Evolutionary conservation across 2,329 filamentous ascomycete species (phyloP).

Genomic region (Xylaria sp.): DNA sequence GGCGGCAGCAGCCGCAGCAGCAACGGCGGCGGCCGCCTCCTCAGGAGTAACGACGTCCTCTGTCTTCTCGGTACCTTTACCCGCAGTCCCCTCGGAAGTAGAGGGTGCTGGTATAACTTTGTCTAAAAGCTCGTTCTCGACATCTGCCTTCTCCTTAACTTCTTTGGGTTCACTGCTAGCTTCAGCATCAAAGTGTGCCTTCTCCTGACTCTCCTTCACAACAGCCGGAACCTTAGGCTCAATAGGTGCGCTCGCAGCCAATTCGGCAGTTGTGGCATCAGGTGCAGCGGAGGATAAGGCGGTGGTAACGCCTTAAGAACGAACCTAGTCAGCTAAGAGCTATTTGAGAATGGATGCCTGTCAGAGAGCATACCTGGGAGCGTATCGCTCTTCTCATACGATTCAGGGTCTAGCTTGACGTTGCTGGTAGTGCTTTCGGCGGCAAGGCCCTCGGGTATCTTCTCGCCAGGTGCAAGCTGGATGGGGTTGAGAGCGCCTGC

Average conservation of each 20-base stretch:
- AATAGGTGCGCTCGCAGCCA: slow-evolving; percentile 48
- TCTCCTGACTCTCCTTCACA: slow-evolving; percentile 72
- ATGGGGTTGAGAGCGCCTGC: slow-evolving; percentile 76
- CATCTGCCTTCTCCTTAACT: slow-evolving; percentile 69
- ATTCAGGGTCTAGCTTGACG: slow-evolving; percentile 78
- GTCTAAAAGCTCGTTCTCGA: slow-evolving; percentile 71
- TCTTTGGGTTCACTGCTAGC: slow-evolving; percentile 67
- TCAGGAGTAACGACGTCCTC: slow-evolving; percentile 48
- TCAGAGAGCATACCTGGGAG: slow-evolving; percentile 47
- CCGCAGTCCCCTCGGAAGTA: slow-evolving; percentile 59
- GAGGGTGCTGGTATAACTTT: slow-evolving; percentile 65
- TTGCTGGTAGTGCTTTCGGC: slow-evolving; percentile 70
- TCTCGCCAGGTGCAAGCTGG: slow-evolving; percentile 76
- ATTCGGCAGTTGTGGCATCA: slow-evolving; percentile 43
- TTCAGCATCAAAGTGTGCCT: slow-evolving; percentile 66
- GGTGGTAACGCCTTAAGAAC: slow-evolving; percentile 27
- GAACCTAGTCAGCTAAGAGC: slow-evolving; percentile 11
- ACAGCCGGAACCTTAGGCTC: slow-evolving; percentile 59
- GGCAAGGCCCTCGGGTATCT: slow-evolving; percentile 71
- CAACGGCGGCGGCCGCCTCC: slow-evolving; percentile 45
- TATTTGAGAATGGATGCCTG: neutral
- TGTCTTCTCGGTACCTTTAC: slow-evolving; percentile 55
- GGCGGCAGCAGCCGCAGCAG: slow-evolving; percentile 47
- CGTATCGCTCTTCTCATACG: slow-evolving; percentile 80
- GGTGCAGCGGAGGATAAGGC: slow-evolving; percentile 44